Evolutionary conservation across 2,329 filamentous ascomycete species (phyloP).

Genomic region (Stemphylium vesicarium): DNA sequence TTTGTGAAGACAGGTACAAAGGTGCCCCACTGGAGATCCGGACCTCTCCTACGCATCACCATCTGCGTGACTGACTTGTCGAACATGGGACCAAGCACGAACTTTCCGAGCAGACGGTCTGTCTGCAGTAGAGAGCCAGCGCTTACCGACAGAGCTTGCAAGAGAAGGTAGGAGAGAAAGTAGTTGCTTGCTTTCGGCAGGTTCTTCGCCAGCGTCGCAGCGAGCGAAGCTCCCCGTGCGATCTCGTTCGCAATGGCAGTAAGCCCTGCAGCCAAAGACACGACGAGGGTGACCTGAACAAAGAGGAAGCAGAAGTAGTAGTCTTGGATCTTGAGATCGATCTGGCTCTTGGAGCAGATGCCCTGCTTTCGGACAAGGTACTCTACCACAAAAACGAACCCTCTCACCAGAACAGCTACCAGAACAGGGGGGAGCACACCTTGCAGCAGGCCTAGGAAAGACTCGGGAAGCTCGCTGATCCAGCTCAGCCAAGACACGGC

Average conservation of each 20-base stretch:
- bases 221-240: conserved; percentile 1
- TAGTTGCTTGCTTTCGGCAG: conserved; percentile 25
- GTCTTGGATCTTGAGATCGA: conserved; percentile 15
- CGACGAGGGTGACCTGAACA: conserved; percentile 9
- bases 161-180: conserved; percentile 23
- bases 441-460: conserved; percentile 6
- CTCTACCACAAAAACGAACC: neutral
- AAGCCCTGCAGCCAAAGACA: conserved; percentile 15
- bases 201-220: conserved; percentile 19
- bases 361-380: conserved; percentile 13
- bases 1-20: conserved; percentile 22
- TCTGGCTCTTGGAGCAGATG: conserved; percentile 8
- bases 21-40: conserved; percentile 12
- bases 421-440: conserved; percentile 8
- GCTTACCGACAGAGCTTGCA: conserved; percentile 16
- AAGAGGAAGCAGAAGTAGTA: conserved; percentile 25
- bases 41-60: conserved; percentile 1
- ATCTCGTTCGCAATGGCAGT: conserved; percentile 19
- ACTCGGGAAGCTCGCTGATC: conserved; percentile 13
- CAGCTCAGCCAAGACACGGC: conserved; percentile 10
- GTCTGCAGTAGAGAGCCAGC: conserved; percentile 10
- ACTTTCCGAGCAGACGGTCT: conserved; percentile 1
- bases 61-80: conserved; percentile 16
- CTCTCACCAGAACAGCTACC: conserved; percentile 6
- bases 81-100: conserved; percentile 11